These are phyloP conservation scores for Fraxinus greggii DNA, from an alignment of 305 asterid genomes.

Conservation along the genomic window DNA sequence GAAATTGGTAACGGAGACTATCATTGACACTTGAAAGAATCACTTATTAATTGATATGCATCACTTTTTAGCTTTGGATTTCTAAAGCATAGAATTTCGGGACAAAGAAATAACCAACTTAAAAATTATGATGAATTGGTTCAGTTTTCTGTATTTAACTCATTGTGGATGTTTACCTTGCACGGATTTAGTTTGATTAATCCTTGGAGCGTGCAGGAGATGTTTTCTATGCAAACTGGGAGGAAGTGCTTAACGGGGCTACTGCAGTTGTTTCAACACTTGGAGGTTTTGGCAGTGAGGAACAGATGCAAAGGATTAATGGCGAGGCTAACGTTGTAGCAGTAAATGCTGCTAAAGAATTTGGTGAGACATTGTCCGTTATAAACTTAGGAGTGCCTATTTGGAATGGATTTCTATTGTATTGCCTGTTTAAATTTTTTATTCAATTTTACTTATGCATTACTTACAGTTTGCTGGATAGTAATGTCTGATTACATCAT, in stretches of 20 bases:
- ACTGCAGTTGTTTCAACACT: slow-evolving; percentile 93
- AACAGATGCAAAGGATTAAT: slow-evolving; percentile 86
- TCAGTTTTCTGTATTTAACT: not conserved
- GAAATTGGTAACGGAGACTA: not conserved
- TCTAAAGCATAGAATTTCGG: not conserved
- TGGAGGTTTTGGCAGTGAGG: slow-evolving; percentile 96
- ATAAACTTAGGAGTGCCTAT: not conserved
- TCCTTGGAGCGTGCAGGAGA: slow-evolving; percentile 59
- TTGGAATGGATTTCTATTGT: not conserved
- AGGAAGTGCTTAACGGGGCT: slow-evolving; percentile 79
- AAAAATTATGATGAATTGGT: not conserved
- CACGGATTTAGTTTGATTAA: not conserved
- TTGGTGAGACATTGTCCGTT: slow-evolving; percentile 49
- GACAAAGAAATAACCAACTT: not conserved
- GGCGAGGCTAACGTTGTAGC: slow-evolving; percentile 95
- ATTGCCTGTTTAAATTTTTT: not conserved
- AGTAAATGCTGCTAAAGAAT: slow-evolving; percentile 87
- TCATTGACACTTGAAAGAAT: not conserved
- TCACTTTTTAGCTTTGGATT: not conserved
- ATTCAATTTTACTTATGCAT: not conserved
- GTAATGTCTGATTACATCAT: not conserved
- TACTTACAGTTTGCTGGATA: not conserved
- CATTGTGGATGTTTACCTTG: slow-evolving; percentile 1
- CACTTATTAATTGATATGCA: not conserved
- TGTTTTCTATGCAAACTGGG: slow-evolving; percentile 91